A percentile compares a stretch with the other conserved stretches of the same genome.
Evolutionary conservation across 805 yeast species (phyloP).

Genomic region (Suhomyces xylopsoci): DNA sequence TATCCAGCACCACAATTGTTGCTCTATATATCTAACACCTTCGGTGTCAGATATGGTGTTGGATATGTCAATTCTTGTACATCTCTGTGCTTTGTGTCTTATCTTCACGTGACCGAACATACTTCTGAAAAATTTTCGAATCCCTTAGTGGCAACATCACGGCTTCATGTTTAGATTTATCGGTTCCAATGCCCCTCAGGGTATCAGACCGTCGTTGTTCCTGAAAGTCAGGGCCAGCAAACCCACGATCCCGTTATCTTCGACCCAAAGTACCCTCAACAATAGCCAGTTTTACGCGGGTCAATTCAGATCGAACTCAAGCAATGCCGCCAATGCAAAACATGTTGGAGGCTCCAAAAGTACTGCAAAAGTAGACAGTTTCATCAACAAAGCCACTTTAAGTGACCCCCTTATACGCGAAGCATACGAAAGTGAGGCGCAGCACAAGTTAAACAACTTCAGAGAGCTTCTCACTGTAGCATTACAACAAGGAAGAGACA

Average conservation of each 20-base stretch:
- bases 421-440: constrained; percentile 17
- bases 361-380: constrained; percentile 15
- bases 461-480: constrained; percentile 27
- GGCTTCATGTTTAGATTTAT: constrained; percentile 36
- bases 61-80: not conserved
- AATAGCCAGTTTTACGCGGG: constrained; percentile 3
- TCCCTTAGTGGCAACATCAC: constrained; percentile 1
- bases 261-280: not conserved
- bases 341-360: constrained; percentile 1
- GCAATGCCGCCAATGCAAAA: constrained; percentile 4
- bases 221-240: constrained; percentile 35
- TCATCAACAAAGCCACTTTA: constrained; percentile 15
- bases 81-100: not conserved
- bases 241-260: constrained; percentile 5
- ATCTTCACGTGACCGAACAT: constrained; percentile 4
- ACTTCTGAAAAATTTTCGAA: constrained; percentile 3
- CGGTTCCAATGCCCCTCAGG: constrained; percentile 33
- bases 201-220: constrained; percentile 35
- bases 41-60: too few species aligned
- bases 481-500: constrained; percentile 12
- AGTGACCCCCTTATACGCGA: constrained; percentile 23
- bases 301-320: constrained; percentile 21
- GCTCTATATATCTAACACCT: too few species aligned
- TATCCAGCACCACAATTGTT: too few species aligned
- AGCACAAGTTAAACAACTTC: constrained; percentile 23